Evolutionary conservation across 257 asterid species (phyloP).

Genomic region (Striga asiatica): DNA sequence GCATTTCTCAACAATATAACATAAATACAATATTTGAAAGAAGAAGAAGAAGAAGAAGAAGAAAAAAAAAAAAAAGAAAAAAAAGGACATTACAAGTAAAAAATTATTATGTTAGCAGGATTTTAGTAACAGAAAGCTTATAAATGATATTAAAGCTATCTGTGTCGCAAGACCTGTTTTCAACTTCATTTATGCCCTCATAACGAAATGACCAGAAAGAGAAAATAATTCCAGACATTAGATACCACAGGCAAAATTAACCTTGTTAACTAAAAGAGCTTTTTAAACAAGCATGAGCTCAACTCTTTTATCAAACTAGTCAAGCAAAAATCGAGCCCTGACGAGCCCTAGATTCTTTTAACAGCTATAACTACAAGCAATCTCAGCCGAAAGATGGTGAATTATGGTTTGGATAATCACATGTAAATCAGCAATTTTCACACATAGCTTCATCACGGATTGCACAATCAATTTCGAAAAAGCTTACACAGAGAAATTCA

Average conservation of each 20-base stretch:
- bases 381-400: conserved; percentile 93
- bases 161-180: background rate
- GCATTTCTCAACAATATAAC: too few species aligned
- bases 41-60: too few species aligned
- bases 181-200: background rate
- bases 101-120: too few species aligned
- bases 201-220: background rate
- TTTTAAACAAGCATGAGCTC: too few species aligned
- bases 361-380: conserved; percentile 23
- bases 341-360: too few species aligned
- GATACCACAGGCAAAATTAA: background rate
- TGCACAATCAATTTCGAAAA: too few species aligned
- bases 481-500: too few species aligned
- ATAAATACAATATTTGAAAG: too few species aligned
- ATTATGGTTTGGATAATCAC: conserved; percentile 34
- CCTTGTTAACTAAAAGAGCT: too few species aligned
- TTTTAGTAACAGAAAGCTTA: background rate
- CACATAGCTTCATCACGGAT: conserved; percentile 35
- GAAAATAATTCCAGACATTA: background rate
- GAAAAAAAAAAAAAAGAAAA: too few species aligned
- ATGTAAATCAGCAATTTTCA: conserved; percentile 19
- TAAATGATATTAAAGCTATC: background rate
- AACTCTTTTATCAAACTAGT: too few species aligned
- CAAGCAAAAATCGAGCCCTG: background rate
- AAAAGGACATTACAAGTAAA: too few species aligned